These are phyloP conservation scores for Remersonia thermophila DNA, from an alignment of 2,329 filamentous ascomycete genomes.

Conservation along the genomic window DNA sequence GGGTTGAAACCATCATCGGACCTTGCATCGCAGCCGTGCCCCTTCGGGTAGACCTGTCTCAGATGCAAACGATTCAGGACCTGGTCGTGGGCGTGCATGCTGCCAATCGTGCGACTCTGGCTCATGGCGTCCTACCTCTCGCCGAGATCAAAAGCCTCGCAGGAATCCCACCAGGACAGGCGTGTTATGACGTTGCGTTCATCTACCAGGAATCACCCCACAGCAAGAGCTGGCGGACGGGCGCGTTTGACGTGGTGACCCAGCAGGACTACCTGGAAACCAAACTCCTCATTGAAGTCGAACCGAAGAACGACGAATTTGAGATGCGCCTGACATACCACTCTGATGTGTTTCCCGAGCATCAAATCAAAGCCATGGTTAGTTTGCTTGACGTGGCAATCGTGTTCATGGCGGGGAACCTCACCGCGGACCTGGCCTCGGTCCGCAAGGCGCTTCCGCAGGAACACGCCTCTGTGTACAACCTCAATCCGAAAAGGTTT, in stretches of 20 bases:
- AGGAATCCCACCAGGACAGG: conserved; percentile 39
- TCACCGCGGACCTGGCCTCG: conserved; percentile 16
- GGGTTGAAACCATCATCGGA: conserved; percentile 62
- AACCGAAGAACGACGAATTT: conserved; percentile 40
- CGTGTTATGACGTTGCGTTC: conserved; percentile 66
- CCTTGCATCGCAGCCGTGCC: conserved; percentile 71
- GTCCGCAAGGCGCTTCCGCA: conserved; percentile 20
- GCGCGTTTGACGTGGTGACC: conserved; percentile 39
- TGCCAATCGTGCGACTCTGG: conserved; percentile 52
- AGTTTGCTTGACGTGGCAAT: conserved; percentile 47
- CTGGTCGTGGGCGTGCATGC: conserved; percentile 52
- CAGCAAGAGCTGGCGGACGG: conserved; percentile 16
- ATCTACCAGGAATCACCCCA: conserved; percentile 70
- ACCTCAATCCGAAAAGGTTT: conserved; percentile 25
- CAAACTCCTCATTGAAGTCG: conserved; percentile 61
- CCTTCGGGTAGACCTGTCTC: conserved; percentile 48
- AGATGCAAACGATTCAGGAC: conserved; percentile 41
- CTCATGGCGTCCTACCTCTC: conserved; percentile 51
- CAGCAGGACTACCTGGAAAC: conserved; percentile 66
- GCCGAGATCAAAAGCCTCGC: conserved; percentile 55
- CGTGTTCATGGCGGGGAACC: conserved; percentile 18
- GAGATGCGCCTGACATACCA: conserved; percentile 37
- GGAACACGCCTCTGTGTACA: conserved; percentile 36
- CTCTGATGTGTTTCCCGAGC: conserved; percentile 34
- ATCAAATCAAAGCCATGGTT: conserved; percentile 44